These are phyloP conservation scores for Immersiella caudata DNA, from an alignment of 495 filamentous ascomycete genomes.

Conservation along the genomic window DNA sequence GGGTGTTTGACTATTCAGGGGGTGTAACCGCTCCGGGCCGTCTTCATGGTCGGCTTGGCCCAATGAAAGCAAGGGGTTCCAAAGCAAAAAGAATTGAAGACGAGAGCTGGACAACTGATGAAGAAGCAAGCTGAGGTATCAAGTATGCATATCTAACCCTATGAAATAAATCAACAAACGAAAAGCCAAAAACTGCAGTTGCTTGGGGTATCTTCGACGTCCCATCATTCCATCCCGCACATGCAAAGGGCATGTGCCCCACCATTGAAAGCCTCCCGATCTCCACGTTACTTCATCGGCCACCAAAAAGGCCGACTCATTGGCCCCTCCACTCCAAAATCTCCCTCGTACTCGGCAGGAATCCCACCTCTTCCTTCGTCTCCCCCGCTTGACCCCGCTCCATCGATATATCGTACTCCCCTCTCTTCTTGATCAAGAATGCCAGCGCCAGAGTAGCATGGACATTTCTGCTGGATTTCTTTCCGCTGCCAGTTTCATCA, in stretches of 20 bases:
- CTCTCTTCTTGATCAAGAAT: conserved; percentile 36
- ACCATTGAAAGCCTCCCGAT: not conserved
- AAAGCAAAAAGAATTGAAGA: too few species aligned
- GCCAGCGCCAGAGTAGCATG: conserved; percentile 37
- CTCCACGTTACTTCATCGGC: not conserved
- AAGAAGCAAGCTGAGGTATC: too few species aligned
- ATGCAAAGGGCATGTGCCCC: not conserved
- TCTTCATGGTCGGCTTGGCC: too few species aligned
- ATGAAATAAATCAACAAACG: not conserved
- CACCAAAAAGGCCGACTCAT: not conserved
- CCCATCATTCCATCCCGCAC: too few species aligned
- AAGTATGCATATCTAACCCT: too few species aligned
- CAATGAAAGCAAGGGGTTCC: too few species aligned
- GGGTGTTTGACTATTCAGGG: too few species aligned
- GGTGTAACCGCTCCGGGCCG: too few species aligned
- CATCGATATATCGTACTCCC: conserved; percentile 29
- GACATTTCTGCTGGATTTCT: conserved; percentile 20
- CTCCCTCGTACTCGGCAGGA: conserved; percentile 37
- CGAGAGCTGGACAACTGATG: too few species aligned
- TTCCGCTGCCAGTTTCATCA: conserved; percentile 12
- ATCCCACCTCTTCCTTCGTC: conserved; percentile 4
- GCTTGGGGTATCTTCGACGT: not conserved
- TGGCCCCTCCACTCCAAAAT: conserved; percentile 39
- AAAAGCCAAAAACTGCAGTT: not conserved
- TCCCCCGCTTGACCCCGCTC: conserved; percentile 15